A percentile compares a stretch with the other conserved stretches of the same genome.
Evolutionary conservation across 345 rosid genomes (phyloP).

Genomic region (Ceriops tagal): DNA sequence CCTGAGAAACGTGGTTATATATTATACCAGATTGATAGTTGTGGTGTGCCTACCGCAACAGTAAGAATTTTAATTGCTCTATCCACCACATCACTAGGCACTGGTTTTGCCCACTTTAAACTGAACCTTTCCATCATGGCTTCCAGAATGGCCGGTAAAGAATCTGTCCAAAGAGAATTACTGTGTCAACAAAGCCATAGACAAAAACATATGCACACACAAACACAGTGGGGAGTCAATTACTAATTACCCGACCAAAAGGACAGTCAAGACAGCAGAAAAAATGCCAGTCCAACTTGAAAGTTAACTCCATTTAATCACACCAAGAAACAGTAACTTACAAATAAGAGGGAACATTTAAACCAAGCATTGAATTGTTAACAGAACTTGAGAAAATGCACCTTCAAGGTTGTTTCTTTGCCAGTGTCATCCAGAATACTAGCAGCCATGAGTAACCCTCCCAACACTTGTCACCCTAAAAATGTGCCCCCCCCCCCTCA

Average conservation of each 20-base stretch:
- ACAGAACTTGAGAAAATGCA: slow-evolving; percentile 13
- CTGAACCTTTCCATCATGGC: slow-evolving; percentile 41
- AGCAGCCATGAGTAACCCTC: slow-evolving; percentile 35
- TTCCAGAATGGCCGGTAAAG: slow-evolving; percentile 67
- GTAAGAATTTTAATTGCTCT: slow-evolving; percentile 75
- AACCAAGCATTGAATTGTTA: slow-evolving; percentile 1
- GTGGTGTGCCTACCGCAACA: slow-evolving; percentile 59
- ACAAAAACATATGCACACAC: background rate
- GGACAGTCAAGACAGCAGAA: slow-evolving; percentile 62
- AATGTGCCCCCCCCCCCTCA: background rate
- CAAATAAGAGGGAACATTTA: background rate
- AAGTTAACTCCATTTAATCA: slow-evolving; percentile 93
- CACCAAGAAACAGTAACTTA: slow-evolving; percentile 43
- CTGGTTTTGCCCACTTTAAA: slow-evolving; percentile 62
- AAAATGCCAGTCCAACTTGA: slow-evolving; percentile 92
- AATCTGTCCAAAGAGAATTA: slow-evolving; percentile 35
- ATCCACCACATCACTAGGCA: slow-evolving; percentile 49
- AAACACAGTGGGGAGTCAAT: background rate
- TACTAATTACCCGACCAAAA: slow-evolving; percentile 56
- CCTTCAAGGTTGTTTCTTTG: slow-evolving; percentile 37
- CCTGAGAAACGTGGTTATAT: background rate
- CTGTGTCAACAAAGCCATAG: background rate
- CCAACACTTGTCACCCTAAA: slow-evolving; percentile 32
- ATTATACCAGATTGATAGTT: slow-evolving; percentile 18
- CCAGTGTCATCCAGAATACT: slow-evolving; percentile 31